Evolutionary conservation across 179 eudicot genomes (phyloP), one percentile per base, ranked within the genome.

Genomic region (Silene noctiflora): DNA sequence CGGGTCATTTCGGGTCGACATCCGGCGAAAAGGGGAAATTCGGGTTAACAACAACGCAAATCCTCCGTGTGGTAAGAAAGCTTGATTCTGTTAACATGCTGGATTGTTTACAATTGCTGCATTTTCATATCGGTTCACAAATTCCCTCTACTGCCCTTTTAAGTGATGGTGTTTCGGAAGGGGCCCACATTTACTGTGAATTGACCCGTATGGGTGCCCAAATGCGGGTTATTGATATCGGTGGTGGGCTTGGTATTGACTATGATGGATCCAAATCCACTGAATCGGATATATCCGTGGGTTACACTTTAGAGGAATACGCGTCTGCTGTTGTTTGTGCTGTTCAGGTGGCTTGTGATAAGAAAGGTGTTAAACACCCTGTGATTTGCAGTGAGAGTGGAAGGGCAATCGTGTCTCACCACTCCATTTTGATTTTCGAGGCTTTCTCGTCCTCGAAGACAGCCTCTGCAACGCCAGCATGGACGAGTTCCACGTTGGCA

Each of bases 111-210:
- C 95, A 93, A 71, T 70, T 94, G 51, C 79, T 94, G 81, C 98
- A 94, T 88, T 94, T 94, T 53, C 98, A 94, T 42, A 94, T 94
- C 35, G 97, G 98, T n/a, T 94, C 98, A 0, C 98, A 94, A 84
- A 94, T 94, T 48, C 98, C 97, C 0, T 77, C 91, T 0, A 94
- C 96, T 1, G 65, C 80, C 4, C 73, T 94, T 25, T 77, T 94
- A 3, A 65, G 87, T 0, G 98, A 94, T 27, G 96, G 98, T n/a
- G 95, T 92, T 0, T 77, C 91, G 0, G 98, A 94, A 72, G 98
- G 90, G 1, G 91, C 98, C 1, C 97, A 94, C 74, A 75, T 94
- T 74, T 94, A 88, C 74, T 86, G 91, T 60, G 97, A 92, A 56
- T 73, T 94, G 10, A 88, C 84, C 72, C 90, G 97, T 17, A 81